Evolutionary conservation across 2,329 filamentous ascomycete genomes (phyloP).

Genomic region (Neurospora sp.): DNA sequence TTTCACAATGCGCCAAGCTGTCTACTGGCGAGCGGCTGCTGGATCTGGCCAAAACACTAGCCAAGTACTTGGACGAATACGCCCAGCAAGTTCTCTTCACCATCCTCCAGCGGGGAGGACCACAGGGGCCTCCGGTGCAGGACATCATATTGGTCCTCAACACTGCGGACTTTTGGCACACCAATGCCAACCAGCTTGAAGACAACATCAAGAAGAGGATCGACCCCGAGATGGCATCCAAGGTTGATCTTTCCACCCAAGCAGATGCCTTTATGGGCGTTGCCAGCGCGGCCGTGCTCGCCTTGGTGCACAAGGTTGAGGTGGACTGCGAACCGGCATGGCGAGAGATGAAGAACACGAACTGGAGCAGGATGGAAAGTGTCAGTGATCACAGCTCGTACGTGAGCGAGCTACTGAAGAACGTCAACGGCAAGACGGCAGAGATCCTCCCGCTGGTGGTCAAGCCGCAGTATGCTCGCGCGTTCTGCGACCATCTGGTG

Average conservation of each 20-base stretch:
- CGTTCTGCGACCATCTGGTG: conserved; percentile 93
- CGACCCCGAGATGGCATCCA: conserved; percentile 63
- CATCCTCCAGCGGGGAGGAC: conserved; percentile 50
- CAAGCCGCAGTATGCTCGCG: conserved; percentile 88
- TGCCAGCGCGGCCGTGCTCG: conserved; percentile 75
- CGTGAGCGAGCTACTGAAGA: conserved; percentile 68
- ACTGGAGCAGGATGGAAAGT: conserved; percentile 88
- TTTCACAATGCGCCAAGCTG: conserved; percentile 92
- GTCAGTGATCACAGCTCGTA: conserved; percentile 93
- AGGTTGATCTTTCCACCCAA: conserved; percentile 84
- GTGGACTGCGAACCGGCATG: conserved; percentile 74
- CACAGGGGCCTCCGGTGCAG: conserved; percentile 48
- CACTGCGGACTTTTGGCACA: conserved; percentile 95
- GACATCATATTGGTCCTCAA: conserved; percentile 83
- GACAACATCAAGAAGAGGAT: conserved; percentile 90
- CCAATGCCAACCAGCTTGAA: conserved; percentile 84
- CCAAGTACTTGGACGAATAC: conserved; percentile 91
- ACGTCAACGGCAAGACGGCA: conserved; percentile 59
- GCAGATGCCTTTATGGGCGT: conserved; percentile 94
- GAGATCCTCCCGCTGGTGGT: conserved; percentile 70
- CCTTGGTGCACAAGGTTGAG: conserved; percentile 77
- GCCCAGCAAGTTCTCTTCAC: conserved; percentile 82
- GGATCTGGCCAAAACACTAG: conserved; percentile 76
- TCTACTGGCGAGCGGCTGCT: conserved; percentile 82
- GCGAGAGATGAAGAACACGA: conserved; percentile 95